phyloP scores from a whole-genome alignment of 1,139 yeast species.

The Pichia norvegensis region DNA sequence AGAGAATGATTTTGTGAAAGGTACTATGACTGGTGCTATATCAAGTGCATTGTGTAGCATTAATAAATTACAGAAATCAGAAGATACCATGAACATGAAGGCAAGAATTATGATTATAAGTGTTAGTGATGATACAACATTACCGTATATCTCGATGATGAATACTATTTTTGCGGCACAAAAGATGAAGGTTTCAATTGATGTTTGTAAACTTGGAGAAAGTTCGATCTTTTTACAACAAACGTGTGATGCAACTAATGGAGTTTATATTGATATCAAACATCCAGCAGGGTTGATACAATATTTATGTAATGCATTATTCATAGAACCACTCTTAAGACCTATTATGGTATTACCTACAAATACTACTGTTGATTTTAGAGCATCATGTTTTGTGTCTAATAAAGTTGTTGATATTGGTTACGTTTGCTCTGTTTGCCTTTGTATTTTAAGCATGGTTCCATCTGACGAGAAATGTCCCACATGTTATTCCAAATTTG shows the following conservation, averaged over 20 bases:
- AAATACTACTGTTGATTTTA: slow-evolving; percentile 78
- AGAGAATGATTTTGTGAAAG: slow-evolving; percentile 26
- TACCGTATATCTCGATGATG: slow-evolving; percentile 90
- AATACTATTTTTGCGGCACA: slow-evolving; percentile 95
- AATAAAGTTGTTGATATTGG: slow-evolving; percentile 89
- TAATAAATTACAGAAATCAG: slow-evolving; percentile 53
- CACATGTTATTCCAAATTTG: slow-evolving; percentile 58
- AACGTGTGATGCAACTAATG: slow-evolving; percentile 92
- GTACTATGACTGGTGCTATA: slow-evolving; percentile 71
- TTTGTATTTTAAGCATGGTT: slow-evolving; percentile 58
- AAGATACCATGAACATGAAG: slow-evolving; percentile 45
- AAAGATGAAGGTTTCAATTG: slow-evolving; percentile 81
- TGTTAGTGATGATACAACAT: slow-evolving; percentile 67
- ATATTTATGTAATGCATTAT: slow-evolving; percentile 58
- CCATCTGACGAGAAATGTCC: slow-evolving; percentile 53
- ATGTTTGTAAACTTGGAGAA: slow-evolving; percentile 76
- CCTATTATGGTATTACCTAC: slow-evolving; percentile 74
- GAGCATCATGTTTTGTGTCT: slow-evolving; percentile 90
- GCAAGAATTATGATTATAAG: slow-evolving; percentile 70
- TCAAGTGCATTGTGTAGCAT: slow-evolving; percentile 74
- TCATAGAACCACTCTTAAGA: slow-evolving; percentile 77
- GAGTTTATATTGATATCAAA: slow-evolving; percentile 72
- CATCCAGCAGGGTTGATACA: slow-evolving; percentile 76
- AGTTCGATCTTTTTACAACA: slow-evolving; percentile 86
- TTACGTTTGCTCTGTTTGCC: slow-evolving; percentile 89